Evolutionary conservation across 768 basidiomycete genomes (phyloP).

Genomic region (button mushroom (Agaricus bisporus)): DNA sequence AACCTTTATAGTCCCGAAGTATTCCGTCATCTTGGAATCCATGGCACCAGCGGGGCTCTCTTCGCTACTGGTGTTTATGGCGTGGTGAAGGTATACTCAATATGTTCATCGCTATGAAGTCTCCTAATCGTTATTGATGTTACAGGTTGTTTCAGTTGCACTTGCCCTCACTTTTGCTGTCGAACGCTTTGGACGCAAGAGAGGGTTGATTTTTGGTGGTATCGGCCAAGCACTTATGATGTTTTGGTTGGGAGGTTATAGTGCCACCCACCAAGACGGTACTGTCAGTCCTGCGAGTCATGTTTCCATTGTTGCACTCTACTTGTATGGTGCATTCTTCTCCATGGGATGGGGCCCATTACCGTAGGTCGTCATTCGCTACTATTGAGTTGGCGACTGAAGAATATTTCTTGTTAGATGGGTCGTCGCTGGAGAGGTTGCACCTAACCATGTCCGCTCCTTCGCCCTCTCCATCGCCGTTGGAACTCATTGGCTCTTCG

Average conservation of each 20-base stretch:
- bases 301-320: conserved; percentile 39
- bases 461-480: conserved; percentile 30
- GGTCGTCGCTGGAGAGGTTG: conserved; percentile 35
- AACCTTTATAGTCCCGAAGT: conserved; percentile 32
- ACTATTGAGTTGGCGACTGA: not conserved
- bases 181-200: conserved; percentile 43
- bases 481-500: conserved; percentile 40
- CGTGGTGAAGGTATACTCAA: conserved; percentile 24
- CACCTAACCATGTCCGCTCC: conserved; percentile 38
- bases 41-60: conserved; percentile 33
- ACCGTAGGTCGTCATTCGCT: conserved; percentile 20
- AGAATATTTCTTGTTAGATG: conserved; percentile 16
- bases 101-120: not conserved
- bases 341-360: conserved; percentile 35
- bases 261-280: conserved; percentile 24
- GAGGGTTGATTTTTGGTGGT: conserved; percentile 43
- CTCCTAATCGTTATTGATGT: not conserved
- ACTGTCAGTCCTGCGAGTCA: conserved; percentile 33
- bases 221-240: conserved; percentile 41
- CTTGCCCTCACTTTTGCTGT: conserved; percentile 37
- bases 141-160: conserved; percentile 35
- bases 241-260: conserved; percentile 42
- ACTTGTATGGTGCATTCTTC: conserved; percentile 42
- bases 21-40: conserved; percentile 42
- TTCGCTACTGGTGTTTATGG: conserved; percentile 45